Evolutionary conservation across 495 filamentous ascomycete genomes (phyloP).

Genomic region (Xylaria grammica): DNA sequence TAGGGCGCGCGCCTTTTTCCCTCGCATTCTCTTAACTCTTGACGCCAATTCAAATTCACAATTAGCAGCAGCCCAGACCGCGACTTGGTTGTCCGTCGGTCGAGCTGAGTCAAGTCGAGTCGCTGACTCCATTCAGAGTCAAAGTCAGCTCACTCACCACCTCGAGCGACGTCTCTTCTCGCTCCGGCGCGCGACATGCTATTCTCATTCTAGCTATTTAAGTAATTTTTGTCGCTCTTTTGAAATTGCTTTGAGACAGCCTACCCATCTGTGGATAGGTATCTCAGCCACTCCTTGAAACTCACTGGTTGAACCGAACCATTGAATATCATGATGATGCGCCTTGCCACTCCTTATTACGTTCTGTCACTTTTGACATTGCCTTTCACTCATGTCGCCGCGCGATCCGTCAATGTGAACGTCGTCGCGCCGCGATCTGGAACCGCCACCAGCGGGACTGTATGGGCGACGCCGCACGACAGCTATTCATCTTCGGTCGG

Average conservation of each 20-base stretch:
- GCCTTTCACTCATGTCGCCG: background rate
- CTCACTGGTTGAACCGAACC: background rate
- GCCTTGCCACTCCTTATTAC: constrained; percentile 9
- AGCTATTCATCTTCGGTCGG: constrained; percentile 55
- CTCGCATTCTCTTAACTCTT: background rate
- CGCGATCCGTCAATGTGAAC: constrained; percentile 14
- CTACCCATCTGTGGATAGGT: background rate
- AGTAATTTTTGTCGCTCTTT: constrained; percentile 4
- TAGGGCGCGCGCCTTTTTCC: no score
- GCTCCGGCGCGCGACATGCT: constrained; percentile 17
- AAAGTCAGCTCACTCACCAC: constrained; percentile 1
- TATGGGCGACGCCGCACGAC: constrained; percentile 57
- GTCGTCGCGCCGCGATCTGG: background rate
- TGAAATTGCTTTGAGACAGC: background rate
- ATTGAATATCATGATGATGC: no score
- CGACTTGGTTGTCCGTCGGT: constrained; percentile 4
- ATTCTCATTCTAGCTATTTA: constrained; percentile 13
- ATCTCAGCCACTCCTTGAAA: constrained; percentile 21
- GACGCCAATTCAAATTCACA: background rate
- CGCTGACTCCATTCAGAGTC: constrained; percentile 8
- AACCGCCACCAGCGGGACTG: constrained; percentile 37
- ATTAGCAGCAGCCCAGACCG: constrained; percentile 6
- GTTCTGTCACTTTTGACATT: constrained; percentile 14
- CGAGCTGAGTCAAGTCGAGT: constrained; percentile 24
- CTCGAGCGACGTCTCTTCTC: background rate